Evolutionary conservation across 306 rosid genomes (phyloP).

Genomic region (Cyclanthera cordifolia): DNA sequence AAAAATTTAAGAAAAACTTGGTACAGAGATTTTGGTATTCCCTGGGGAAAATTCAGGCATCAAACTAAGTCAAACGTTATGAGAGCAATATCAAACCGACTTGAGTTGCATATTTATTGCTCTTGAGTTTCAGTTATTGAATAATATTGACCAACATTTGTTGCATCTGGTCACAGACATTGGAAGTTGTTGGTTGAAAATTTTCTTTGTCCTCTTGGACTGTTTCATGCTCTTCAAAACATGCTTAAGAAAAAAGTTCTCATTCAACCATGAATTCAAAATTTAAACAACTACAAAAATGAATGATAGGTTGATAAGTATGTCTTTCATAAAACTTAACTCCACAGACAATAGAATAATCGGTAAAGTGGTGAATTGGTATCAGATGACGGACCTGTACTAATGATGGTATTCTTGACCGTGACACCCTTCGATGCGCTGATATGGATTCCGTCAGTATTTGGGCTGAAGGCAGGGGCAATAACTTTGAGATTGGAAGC

Average conservation of each 20-base stretch:
- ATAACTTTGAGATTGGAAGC: slow-evolving; percentile 49
- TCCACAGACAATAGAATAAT: neutral
- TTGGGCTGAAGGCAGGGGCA: slow-evolving; percentile 71
- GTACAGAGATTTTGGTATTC: neutral
- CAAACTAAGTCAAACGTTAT: neutral
- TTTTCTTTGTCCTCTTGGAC: neutral
- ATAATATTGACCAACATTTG: neutral
- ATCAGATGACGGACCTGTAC: slow-evolving; percentile 46
- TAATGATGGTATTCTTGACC: slow-evolving; percentile 40
- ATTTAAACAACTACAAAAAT: neutral
- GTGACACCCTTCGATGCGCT: slow-evolving; percentile 46
- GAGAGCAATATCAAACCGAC: neutral
- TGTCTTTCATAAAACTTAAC: neutral
- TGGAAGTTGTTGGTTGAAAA: neutral
- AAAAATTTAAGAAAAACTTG: neutral
- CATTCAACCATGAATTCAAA: neutral
- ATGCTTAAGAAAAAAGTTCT: neutral
- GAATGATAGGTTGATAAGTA: neutral
- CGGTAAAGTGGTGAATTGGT: neutral
- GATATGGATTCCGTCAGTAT: slow-evolving; percentile 91
- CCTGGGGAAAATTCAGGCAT: neutral
- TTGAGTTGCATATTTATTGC: neutral
- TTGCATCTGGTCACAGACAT: neutral
- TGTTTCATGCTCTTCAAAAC: neutral
- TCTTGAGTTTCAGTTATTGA: neutral